Conservation (phyloP, 805 yeast species). For the Cyberlindnera sargentensis region DNA sequence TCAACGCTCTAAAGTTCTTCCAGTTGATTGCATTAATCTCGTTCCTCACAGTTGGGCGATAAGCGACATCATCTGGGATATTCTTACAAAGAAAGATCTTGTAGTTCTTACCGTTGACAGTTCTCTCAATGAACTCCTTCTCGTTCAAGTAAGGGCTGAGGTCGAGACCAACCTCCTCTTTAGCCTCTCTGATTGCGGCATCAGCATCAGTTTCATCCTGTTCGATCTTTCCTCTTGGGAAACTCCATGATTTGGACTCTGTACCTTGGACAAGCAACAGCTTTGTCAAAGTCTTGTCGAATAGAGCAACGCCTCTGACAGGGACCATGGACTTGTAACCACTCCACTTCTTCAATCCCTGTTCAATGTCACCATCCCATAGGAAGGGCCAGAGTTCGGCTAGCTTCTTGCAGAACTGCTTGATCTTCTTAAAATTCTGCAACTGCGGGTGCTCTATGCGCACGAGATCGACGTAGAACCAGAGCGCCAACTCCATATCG, state of each 20-base stretch:
- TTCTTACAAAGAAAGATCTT: slow-evolving; percentile 72
- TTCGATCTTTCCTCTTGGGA: slow-evolving; percentile 94
- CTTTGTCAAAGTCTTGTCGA: slow-evolving; percentile 64
- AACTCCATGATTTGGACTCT: slow-evolving; percentile 83
- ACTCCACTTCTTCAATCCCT: slow-evolving; percentile 73
- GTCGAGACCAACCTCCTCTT: slow-evolving; percentile 92
- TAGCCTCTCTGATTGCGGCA: slow-evolving; percentile 88
- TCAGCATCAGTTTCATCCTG: slow-evolving; percentile 83
- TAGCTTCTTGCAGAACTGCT: slow-evolving; percentile 61
- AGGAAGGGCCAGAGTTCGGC: slow-evolving; percentile 65
- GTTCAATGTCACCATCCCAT: slow-evolving; percentile 82
- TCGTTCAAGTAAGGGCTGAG: slow-evolving; percentile 60
- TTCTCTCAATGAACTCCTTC: slow-evolving; percentile 72
- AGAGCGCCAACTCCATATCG: slow-evolving; percentile 96
- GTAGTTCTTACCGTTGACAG: slow-evolving; percentile 76
- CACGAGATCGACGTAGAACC: slow-evolving; percentile 89
- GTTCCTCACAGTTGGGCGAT: slow-evolving; percentile 76
- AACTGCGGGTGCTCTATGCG: slow-evolving; percentile 64
- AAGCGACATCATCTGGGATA: slow-evolving; percentile 69
- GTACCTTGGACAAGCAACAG: slow-evolving; percentile 78
- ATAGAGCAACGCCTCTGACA: slow-evolving; percentile 90
- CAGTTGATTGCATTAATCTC: slow-evolving; percentile 84
- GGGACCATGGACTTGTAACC: slow-evolving; percentile 87
- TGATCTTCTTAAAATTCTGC: slow-evolving; percentile 66
- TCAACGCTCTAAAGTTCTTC: slow-evolving; percentile 48